Base-by-base conservation (phyloP, 176 grass and related monocot species). In the Raddia distichophylla region DNA sequence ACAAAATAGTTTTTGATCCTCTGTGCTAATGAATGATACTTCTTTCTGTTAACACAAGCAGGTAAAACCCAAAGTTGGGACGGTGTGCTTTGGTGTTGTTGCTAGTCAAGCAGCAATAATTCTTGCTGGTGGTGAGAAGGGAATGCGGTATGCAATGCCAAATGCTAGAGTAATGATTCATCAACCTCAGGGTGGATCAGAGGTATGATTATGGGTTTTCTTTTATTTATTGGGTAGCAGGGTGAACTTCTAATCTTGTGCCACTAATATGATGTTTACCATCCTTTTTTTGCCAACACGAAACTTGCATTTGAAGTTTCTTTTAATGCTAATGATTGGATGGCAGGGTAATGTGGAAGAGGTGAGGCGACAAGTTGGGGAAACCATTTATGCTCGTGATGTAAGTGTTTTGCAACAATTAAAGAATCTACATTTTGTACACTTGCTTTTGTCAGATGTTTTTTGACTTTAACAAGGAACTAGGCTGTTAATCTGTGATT, bases 151-250 rank as follows among this genome's bases (percentile, higher is more conserved):
- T 84, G 86, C 90, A 14, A 99, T 99, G 96, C 96, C 96, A 78
- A 99, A 99, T 90, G 56, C 93, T 40, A 88, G 96, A 88, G 86
- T 99, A 73, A 93, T 99, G 96, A 93, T 99, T 78, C 96, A 99
- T 91, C 96, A 99, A 85, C 90, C 93, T 77, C 90, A 94, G 88
- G 94, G 88, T 75, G 92, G 90, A 86, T 95, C 86, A 0, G 89
- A 90, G 82, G 96, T 99, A 90, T 61, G 75, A 11, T 75, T 85
- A 45, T 70, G 62, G 64, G 64, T 58, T 73, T 67, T 64, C 10
- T 74, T 75, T 6, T 53, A 46, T 13, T 10, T 37, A 55, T 88
- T 8, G 33, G 60, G 34, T 16, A 64, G 64, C 40, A 15, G 74
- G 69, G 76, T 67, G 56, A 67, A 13, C 37, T 71, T 53, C n/a